A percentile compares a stretch with the other conserved stretches of the same genome.
Conservation (phyloP, 805 yeast genomes). For the Starmerella apicola region DNA sequence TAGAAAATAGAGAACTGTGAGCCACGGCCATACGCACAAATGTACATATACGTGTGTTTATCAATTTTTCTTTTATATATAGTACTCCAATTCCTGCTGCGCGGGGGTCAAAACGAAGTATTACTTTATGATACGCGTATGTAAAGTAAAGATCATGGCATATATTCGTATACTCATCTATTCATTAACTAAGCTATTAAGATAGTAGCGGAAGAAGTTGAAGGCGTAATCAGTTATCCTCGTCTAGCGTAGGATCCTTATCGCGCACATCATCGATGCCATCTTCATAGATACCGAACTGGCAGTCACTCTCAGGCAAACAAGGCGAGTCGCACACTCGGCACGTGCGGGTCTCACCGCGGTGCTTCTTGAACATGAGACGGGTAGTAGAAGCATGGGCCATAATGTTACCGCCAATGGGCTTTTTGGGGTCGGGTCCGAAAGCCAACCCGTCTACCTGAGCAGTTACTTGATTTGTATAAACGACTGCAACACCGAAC, state of each 20-base stretch:
- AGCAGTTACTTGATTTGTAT: conserved; percentile 93
- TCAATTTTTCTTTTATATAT: no score
- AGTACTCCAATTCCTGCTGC: no score
- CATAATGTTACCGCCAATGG: conserved; percentile 95
- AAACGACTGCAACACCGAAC: conserved; percentile 92
- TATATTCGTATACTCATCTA: no score
- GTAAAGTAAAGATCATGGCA: no score
- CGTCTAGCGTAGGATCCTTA: conserved; percentile 36
- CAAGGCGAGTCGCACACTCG: conserved; percentile 94
- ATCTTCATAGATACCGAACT: conserved; percentile 90
- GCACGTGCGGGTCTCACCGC: conserved; percentile 85
- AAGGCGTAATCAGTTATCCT: conserved; percentile 1
- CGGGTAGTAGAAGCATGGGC: conserved; percentile 96
- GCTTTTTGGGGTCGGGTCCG: conserved; percentile 95
- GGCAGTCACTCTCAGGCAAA: conserved; percentile 87
- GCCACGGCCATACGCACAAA: no score
- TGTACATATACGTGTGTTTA: no score
- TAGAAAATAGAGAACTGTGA: no score
- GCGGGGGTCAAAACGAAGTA: no score
- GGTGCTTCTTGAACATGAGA: conserved; percentile 77
- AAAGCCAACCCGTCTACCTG: conserved; percentile 86
- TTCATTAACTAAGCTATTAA: not conserved
- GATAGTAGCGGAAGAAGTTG: not conserved
- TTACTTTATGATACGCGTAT: no score
- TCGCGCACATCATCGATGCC: conserved; percentile 94